These are phyloP conservation scores for Porcisia deanei DNA, from an alignment of 208 protist genomes.

Conservation along the genomic window DNA sequence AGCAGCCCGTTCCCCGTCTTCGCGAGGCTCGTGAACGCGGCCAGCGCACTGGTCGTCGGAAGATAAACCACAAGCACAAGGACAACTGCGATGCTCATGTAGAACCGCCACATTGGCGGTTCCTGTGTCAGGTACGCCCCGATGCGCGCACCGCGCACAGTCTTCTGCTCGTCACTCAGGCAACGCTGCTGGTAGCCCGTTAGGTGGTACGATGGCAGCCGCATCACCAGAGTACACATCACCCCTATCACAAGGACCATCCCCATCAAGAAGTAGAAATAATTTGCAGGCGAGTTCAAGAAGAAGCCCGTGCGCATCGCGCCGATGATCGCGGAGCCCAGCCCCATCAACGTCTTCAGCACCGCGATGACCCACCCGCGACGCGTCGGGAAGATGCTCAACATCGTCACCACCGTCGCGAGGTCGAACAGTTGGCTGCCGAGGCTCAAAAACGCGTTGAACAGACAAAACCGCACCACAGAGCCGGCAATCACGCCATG, in stretches of 20 bases:
- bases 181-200: conserved; percentile 40
- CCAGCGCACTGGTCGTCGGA: conserved; percentile 44
- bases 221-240: conserved; percentile 35
- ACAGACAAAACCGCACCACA: conserved; percentile 38
- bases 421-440: conserved; percentile 58
- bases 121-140: conserved; percentile 55
- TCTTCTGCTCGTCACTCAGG: conserved; percentile 31
- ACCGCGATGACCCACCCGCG: conserved; percentile 56
- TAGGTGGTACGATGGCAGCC: conserved; percentile 67
- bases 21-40: conserved; percentile 34
- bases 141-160: conserved; percentile 11
- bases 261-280: conserved; percentile 65
- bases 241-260: conserved; percentile 30
- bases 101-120: conserved; percentile 58
- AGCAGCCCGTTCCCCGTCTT: conserved; percentile 1
- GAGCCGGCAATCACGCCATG: conserved; percentile 39
- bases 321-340: conserved; percentile 61
- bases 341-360: conserved; percentile 70
- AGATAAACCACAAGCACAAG: conserved; percentile 61
- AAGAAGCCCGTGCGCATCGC: conserved; percentile 67
- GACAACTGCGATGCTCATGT: conserved; percentile 45
- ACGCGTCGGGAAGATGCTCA: conserved; percentile 59
- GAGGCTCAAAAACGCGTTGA: conserved; percentile 42
- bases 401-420: conserved; percentile 41
- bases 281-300: conserved; percentile 16